Evolutionary conservation across 2,329 filamentous ascomycete species (phyloP), one percentile per base, ranked within the genome.

Genomic region (Myriosclerotinia scirpicola): DNA sequence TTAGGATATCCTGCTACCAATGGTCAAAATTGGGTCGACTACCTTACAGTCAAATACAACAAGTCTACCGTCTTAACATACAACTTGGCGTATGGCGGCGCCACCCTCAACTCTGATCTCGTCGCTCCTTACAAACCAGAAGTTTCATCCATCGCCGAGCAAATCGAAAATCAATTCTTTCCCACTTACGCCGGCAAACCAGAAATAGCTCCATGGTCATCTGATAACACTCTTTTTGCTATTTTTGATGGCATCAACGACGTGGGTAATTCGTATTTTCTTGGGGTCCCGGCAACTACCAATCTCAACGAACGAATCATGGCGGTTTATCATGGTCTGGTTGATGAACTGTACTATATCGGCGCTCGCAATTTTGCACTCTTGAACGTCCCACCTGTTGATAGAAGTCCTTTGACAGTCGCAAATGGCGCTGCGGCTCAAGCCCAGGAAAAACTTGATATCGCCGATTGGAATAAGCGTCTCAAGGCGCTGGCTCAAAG

Each of bases 291-390:
- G 0, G 75, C 76, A 48, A 77, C 75, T 0, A 71, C 72, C 0
- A 73, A 71, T 0, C 73, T 84, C 5, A 77, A 81, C 58, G 71
- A 70, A 3, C 71, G 75, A n/a, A 79, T 82, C 3, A 79, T 83
- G n/a, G 76, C 73, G 1, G 77, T 79, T 26, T 83, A 83, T 65
- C 78, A 78, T 15, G 71, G 71, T 6, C 73, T 82, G 1, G 72
- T 82, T 0, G 76, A 80, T 64, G 67, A 79, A 26, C 76, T 90
- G 8, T 86, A 86, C 69, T 73, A 77, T 2, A 77, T 79, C 2
- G 86, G 86, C 0, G 81, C 81, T 2, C 78, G 86, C 6, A 86
- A 87, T 65, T 89, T 89, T 68, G 78, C 83, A 2, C 80, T 89
- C 64, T 69, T 89, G 40, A 86, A 81, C 63, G 85, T 88, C 0